phyloP scores from a whole-genome alignment of 2,329 filamentous ascomycete genomes.

The Trichophyton mentagrophytes region DNA sequence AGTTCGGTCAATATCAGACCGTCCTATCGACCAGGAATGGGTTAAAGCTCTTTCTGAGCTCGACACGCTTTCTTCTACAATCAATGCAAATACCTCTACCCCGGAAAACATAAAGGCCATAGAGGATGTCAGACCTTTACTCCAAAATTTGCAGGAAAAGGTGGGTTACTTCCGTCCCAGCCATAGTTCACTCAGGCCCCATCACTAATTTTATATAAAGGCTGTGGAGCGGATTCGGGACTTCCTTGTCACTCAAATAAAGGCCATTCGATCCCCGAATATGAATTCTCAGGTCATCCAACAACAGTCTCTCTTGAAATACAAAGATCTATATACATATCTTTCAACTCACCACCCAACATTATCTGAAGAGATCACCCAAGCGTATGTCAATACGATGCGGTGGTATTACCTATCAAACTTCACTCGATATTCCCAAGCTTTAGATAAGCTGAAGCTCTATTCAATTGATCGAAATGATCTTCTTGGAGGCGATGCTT shows the following conservation, averaged over 20 bases:
- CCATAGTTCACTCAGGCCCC: no score
- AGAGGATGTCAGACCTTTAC: constrained; percentile 69
- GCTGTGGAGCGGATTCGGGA: constrained; percentile 91
- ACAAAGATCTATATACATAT: constrained; percentile 79
- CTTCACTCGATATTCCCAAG: constrained; percentile 74
- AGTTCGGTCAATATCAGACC: constrained; percentile 75
- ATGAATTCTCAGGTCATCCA: constrained; percentile 97
- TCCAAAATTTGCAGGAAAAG: constrained; percentile 74
- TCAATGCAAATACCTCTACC: constrained; percentile 55
- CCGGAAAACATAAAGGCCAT: constrained; percentile 58
- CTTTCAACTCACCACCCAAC: constrained; percentile 66
- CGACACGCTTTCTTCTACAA: constrained; percentile 59
- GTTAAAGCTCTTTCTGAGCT: constrained; percentile 70
- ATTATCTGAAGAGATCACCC: constrained; percentile 79
- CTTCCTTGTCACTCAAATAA: constrained; percentile 87
- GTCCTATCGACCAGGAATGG: constrained; percentile 81
- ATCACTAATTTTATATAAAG: constrained; percentile 26
- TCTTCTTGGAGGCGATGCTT: constrained; percentile 66
- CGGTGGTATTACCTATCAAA: constrained; percentile 93
- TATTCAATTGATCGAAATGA: constrained; percentile 74
- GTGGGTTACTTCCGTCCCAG: constrained; percentile 28
- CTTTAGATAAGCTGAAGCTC: constrained; percentile 72
- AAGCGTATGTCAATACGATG: constrained; percentile 97
- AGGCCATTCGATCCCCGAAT: constrained; percentile 81
- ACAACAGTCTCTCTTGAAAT: constrained; percentile 77